Evolutionary conservation across 352 stramenopile genomes (phyloP).

Genomic region (Plasmopara halstedii): DNA sequence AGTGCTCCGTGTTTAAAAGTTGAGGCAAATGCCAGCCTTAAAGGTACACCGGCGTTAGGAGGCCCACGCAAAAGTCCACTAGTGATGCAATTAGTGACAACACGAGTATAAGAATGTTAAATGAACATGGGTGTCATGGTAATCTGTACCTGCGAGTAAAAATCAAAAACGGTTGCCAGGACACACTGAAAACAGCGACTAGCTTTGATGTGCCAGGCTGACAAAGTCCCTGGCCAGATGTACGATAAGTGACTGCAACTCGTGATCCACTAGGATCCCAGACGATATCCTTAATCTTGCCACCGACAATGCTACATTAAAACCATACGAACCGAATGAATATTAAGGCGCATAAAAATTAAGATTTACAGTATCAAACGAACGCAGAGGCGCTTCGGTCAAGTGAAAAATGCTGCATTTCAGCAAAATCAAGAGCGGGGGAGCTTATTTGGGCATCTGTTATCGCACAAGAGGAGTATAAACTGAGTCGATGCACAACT

Average conservation of each 20-base stretch:
- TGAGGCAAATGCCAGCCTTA: slow-evolving; percentile 51
- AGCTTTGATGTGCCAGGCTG: slow-evolving; percentile 36
- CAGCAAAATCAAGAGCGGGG: slow-evolving; percentile 54
- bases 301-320: slow-evolving; percentile 43
- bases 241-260: slow-evolving; percentile 56
- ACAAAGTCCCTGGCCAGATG: slow-evolving; percentile 8
- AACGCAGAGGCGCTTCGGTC: slow-evolving; percentile 57
- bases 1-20: slow-evolving; percentile 62
- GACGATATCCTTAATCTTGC: slow-evolving; percentile 42
- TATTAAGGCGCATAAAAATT: neutral
- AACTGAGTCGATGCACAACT: too few species aligned
- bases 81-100: neutral
- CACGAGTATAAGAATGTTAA: neutral
- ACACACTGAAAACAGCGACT: slow-evolving; percentile 62
- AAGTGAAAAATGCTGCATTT: slow-evolving; percentile 52
- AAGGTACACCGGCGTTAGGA: slow-evolving; percentile 45
- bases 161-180: slow-evolving; percentile 66
- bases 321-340: neutral
- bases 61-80: slow-evolving; percentile 57
- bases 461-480: neutral
- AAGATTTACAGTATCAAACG: neutral
- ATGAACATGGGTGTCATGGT: neutral
- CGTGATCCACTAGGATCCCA: slow-evolving; percentile 67
- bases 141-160: slow-evolving; percentile 48
- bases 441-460: slow-evolving; percentile 69